Evolutionary conservation across 305 asterid genomes (phyloP).

Genomic region (Andrographis paniculata): DNA sequence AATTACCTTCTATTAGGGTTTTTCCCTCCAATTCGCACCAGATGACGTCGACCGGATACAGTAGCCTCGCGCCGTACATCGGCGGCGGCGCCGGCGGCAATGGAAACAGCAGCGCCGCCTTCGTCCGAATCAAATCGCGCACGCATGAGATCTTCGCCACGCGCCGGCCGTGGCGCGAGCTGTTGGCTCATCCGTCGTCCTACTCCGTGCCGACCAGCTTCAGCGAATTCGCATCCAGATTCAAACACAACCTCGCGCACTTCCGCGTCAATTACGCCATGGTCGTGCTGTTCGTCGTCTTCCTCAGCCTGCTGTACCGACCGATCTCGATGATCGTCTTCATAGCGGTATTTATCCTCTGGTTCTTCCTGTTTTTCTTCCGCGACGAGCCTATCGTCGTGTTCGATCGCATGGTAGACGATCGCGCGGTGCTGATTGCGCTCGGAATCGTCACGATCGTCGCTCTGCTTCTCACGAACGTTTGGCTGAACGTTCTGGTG

Average conservation of each 20-base stretch:
- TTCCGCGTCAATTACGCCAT: conserved; percentile 67
- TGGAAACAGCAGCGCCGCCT: too few relatives aligned
- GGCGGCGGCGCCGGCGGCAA: conserved; percentile 16
- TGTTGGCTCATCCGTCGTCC: conserved; percentile 52
- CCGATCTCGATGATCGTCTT: conserved; percentile 65
- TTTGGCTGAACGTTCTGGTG: conserved; percentile 59
- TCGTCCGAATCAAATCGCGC: conserved; percentile 33
- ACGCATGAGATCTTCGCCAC: conserved; percentile 30
- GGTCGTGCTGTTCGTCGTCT: conserved; percentile 34
- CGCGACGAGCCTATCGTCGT: conserved; percentile 56
- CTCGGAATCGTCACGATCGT: conserved; percentile 41
- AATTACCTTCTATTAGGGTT: conserved; percentile 8
- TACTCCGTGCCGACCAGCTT: conserved; percentile 36
- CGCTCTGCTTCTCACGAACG: conserved; percentile 43
- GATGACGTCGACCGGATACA: conserved; percentile 29
- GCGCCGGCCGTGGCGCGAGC: conserved; percentile 79
- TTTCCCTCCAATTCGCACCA: too few relatives aligned
- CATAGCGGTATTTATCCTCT: conserved; percentile 32
- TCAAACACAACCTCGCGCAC: conserved; percentile 41
- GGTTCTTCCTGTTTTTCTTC: conserved; percentile 49
- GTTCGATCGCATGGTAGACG: conserved; percentile 48
- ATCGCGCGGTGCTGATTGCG: conserved; percentile 35
- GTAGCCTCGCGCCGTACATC: conserved; percentile 28
- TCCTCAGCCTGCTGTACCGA: conserved; percentile 56
- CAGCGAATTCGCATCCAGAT: conserved; percentile 33